Evolutionary conservation across 106 monocot species (phyloP).

Genomic region (Gastrodia elata): DNA sequence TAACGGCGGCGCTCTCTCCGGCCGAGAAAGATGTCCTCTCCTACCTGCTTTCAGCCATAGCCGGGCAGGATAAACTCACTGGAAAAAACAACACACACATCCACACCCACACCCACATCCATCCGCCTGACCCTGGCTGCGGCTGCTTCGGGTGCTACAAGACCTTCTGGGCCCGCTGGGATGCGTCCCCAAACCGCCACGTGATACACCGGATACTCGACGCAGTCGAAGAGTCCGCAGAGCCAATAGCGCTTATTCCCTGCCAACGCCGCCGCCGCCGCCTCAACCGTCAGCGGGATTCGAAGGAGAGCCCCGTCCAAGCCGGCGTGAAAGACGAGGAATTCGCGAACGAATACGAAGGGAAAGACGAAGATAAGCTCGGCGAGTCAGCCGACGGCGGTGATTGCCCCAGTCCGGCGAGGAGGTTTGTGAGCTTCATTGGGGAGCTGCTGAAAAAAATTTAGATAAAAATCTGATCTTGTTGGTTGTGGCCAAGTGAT

Average conservation of each 20-base stretch:
- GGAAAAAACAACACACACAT: background rate
- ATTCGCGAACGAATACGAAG: background rate
- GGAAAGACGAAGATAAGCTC: background rate
- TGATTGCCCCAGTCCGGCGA: constrained; percentile 6
- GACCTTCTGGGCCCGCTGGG: constrained; percentile 52
- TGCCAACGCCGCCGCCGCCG: constrained; percentile 9
- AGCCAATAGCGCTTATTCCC: background rate
- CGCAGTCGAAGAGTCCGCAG: constrained; percentile 21
- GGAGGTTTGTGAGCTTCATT: constrained; percentile 32
- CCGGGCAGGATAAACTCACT: background rate
- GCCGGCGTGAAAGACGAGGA: background rate
- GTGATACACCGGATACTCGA: constrained; percentile 44
- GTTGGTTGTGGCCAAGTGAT: too few species aligned
- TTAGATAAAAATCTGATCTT: constrained; percentile 13
- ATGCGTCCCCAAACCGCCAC: constrained; percentile 38
- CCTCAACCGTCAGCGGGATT: background rate
- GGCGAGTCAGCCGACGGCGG: background rate
- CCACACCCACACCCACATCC: constrained; percentile 16
- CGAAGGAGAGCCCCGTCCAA: background rate
- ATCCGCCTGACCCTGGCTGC: constrained; percentile 33
- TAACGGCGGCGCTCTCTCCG: constrained; percentile 29
- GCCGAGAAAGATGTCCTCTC: constrained; percentile 35
- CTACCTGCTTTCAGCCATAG: constrained; percentile 23
- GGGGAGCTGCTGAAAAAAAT: constrained; percentile 26
- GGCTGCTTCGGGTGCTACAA: constrained; percentile 51